Evolutionary conservation across 352 stramenopile species (phyloP).

Genomic region (Phytophthora europaea): DNA sequence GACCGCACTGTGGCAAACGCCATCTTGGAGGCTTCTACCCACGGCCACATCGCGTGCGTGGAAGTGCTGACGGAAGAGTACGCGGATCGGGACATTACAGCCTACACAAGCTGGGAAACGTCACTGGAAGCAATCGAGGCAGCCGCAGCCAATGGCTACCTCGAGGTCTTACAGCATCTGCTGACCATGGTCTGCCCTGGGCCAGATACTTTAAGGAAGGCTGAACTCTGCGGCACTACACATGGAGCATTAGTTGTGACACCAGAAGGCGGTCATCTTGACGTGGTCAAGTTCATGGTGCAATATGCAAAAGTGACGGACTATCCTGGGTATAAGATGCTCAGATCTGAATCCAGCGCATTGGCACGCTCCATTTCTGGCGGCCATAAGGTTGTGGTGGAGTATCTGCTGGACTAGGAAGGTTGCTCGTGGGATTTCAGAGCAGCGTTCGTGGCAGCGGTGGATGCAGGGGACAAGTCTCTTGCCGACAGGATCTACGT

Average conservation of each 20-base stretch:
- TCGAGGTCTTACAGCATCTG: neutral
- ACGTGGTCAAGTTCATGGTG: neutral
- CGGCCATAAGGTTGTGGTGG: neutral
- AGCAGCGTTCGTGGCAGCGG: conserved; percentile 4
- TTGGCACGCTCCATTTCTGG: neutral
- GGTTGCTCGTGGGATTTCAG: neutral
- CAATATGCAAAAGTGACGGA: neutral
- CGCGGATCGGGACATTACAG: neutral
- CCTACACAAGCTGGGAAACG: neutral
- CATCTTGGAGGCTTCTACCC: neutral
- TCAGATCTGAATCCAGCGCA: neutral
- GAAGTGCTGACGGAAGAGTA: neutral
- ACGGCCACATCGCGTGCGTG: neutral
- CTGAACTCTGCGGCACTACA: neutral
- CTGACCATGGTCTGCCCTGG: neutral
- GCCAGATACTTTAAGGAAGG: neutral
- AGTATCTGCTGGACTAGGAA: neutral
- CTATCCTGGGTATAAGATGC: too few species aligned
- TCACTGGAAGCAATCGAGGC: neutral
- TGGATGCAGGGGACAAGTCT: neutral
- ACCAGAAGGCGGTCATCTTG: neutral
- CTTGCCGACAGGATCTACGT: neutral
- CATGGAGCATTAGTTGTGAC: neutral
- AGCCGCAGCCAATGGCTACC: neutral
- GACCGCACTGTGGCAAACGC: neutral